Conservation (phyloP, 768 basidiomycete species). For the Auriscalpium vulgare region DNA sequence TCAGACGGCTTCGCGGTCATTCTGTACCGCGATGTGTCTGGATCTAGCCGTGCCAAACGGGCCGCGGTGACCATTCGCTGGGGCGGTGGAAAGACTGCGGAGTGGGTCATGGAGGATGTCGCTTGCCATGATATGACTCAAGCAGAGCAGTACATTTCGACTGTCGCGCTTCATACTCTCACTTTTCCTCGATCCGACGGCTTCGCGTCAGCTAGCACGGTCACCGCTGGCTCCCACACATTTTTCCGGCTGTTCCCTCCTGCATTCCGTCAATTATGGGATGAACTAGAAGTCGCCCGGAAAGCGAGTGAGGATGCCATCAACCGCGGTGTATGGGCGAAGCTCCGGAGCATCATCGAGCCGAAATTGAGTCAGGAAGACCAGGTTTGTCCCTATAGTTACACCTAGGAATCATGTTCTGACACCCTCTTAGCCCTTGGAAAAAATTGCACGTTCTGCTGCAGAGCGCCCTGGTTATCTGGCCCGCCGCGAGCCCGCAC, state of each 20-base stretch:
- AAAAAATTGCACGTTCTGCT: too few relatives aligned
- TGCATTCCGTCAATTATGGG: slow-evolving; percentile 85
- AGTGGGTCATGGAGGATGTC: slow-evolving; percentile 79
- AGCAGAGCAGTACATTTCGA: slow-evolving; percentile 87
- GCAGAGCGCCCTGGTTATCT: too few relatives aligned
- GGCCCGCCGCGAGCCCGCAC: too few relatives aligned
- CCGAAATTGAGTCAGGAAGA: slow-evolving; percentile 39
- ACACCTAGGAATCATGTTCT: too few relatives aligned
- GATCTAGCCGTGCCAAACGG: slow-evolving; percentile 66
- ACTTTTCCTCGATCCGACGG: slow-evolving; percentile 57
- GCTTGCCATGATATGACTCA: slow-evolving; percentile 74
- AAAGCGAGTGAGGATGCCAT: slow-evolving; percentile 50
- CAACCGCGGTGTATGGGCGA: slow-evolving; percentile 68
- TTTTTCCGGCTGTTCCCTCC: slow-evolving; percentile 78
- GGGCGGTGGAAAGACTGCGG: slow-evolving; percentile 48
- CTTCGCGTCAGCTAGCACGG: slow-evolving; percentile 46
- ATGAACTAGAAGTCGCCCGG: slow-evolving; percentile 66
- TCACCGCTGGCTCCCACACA: slow-evolving; percentile 41
- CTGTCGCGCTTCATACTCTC: slow-evolving; percentile 75
- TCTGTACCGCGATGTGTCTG: slow-evolving; percentile 57
- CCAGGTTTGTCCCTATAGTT: slow-evolving; percentile 31
- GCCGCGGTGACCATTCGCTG: slow-evolving; percentile 68
- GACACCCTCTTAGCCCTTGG: too few relatives aligned
- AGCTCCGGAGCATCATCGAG: slow-evolving; percentile 54
- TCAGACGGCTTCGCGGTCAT: slow-evolving; percentile 69